phyloP scores from a whole-genome alignment of 2,329 filamentous ascomycete genomes.

The Venturia aucupariae region DNA sequence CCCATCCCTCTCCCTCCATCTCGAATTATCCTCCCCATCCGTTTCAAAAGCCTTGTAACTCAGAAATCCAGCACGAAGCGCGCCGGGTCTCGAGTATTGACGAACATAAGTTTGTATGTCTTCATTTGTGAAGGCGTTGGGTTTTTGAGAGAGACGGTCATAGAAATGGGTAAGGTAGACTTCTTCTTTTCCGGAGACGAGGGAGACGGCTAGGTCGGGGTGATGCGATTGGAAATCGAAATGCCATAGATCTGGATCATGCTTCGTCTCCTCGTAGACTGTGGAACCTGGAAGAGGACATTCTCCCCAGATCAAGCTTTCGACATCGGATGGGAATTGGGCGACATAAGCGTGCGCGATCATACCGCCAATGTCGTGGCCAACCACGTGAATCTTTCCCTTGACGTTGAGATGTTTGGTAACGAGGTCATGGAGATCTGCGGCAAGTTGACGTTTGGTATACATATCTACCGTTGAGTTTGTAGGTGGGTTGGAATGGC shows the following conservation, averaged over 20 bases:
- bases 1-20: conserved; percentile 19
- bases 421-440: conserved; percentile 29
- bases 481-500: conserved; percentile 28
- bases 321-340: conserved; percentile 26
- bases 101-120: background rate
- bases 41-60: conserved; percentile 28
- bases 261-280: conserved; percentile 26
- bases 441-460: conserved; percentile 25
- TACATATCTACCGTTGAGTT: conserved; percentile 32
- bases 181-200: conserved; percentile 32
- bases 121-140: background rate
- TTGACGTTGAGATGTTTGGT: conserved; percentile 25
- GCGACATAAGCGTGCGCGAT: conserved; percentile 35
- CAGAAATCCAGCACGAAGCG: conserved; percentile 24
- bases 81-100: conserved; percentile 24
- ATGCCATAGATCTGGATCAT: conserved; percentile 27
- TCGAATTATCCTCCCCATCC: conserved; percentile 23
- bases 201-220: conserved; percentile 30
- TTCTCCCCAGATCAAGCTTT: conserved; percentile 34
- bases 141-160: background rate
- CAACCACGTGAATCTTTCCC: conserved; percentile 34
- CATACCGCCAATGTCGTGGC: conserved; percentile 42
- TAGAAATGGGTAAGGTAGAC: background rate
- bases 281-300: conserved; percentile 33
- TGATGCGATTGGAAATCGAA: conserved; percentile 34